phyloP scores from a whole-genome alignment of 192 early-diverging fungal genomes.

The Thamnidium elegans region DNA sequence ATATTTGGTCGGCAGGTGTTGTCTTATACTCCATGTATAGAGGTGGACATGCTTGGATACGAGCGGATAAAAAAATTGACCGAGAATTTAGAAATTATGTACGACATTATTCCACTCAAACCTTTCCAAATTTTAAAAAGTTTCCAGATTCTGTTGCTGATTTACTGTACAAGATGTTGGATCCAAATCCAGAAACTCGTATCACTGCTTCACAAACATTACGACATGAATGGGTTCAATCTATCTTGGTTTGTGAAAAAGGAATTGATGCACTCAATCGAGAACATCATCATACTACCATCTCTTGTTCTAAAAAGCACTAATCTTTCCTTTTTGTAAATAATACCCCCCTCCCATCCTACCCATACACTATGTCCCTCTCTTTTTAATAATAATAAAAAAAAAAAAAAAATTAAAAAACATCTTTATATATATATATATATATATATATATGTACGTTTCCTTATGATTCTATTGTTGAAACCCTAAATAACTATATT shows the following conservation, averaged over 20 bases:
- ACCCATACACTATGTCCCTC: background rate
- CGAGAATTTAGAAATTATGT: constrained; percentile 13
- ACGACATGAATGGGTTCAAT: constrained; percentile 9
- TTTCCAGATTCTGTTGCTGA: background rate
- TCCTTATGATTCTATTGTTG: background rate
- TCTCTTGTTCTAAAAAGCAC: background rate
- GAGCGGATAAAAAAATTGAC: constrained; percentile 16
- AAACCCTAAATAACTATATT: constrained; percentile 39
- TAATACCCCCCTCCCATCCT: background rate
- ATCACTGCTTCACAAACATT: constrained; percentile 14
- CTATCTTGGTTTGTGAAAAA: constrained; percentile 2
- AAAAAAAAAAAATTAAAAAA: no score
- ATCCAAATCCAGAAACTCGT: constrained; percentile 20
- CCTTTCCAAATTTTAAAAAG: constrained; percentile 21
- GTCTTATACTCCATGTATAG: constrained; percentile 43
- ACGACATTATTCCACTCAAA: background rate
- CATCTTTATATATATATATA: no score
- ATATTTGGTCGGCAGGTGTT: constrained; percentile 91
- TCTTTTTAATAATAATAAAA: background rate
- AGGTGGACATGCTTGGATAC: constrained; percentile 22
- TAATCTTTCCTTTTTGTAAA: background rate
- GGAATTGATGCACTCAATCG: background rate
- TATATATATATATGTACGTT: background rate
- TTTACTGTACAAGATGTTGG: constrained; percentile 24
- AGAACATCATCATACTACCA: constrained; percentile 6